These are phyloP conservation scores for Echinochloa phyllopogon DNA, from an alignment of 176 grass and related monocot species.

Conservation along the genomic window DNA sequence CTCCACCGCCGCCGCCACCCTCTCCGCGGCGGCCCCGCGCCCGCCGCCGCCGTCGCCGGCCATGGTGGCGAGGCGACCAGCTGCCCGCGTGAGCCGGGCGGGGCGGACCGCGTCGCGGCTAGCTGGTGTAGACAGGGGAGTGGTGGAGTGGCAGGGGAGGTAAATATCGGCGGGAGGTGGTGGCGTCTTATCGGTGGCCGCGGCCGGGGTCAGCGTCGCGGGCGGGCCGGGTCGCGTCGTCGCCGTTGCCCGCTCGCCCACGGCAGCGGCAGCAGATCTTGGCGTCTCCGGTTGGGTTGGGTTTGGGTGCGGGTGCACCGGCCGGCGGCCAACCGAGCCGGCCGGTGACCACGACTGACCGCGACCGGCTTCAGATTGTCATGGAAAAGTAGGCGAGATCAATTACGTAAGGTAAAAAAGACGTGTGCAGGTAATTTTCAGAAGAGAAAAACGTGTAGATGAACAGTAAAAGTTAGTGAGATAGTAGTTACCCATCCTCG, in stretches of 20 bases:
- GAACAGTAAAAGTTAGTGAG: too few relatives aligned
- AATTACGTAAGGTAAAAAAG: neutral
- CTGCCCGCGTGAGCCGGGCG: neutral
- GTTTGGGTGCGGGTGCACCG: slow-evolving; percentile 22
- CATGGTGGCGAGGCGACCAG: slow-evolving; percentile 26
- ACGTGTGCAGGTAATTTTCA: too few relatives aligned
- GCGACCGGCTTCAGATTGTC: neutral
- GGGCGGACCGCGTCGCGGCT: neutral
- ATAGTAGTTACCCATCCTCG: too few relatives aligned
- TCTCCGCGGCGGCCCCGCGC: slow-evolving; percentile 8
- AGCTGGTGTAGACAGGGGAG: neutral
- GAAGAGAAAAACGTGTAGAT: neutral
- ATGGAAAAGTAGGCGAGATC: neutral
- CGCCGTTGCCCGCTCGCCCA: slow-evolving; percentile 31
- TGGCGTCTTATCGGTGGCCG: slow-evolving; percentile 13
- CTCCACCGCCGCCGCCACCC: slow-evolving; percentile 45
- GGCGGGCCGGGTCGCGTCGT: slow-evolving; percentile 27
- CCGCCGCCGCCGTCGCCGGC: slow-evolving; percentile 28
- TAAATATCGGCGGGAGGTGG: neutral
- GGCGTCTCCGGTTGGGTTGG: neutral
- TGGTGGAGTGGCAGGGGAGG: slow-evolving; percentile 32
- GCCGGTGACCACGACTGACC: neutral
- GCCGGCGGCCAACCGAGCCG: neutral
- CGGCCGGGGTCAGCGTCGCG: slow-evolving; percentile 25
- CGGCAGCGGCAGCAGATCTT: slow-evolving; percentile 46